phyloP scores from a whole-genome alignment of 2,329 filamentous ascomycete genomes.

The Arthrobotrys pseudoclavata region DNA sequence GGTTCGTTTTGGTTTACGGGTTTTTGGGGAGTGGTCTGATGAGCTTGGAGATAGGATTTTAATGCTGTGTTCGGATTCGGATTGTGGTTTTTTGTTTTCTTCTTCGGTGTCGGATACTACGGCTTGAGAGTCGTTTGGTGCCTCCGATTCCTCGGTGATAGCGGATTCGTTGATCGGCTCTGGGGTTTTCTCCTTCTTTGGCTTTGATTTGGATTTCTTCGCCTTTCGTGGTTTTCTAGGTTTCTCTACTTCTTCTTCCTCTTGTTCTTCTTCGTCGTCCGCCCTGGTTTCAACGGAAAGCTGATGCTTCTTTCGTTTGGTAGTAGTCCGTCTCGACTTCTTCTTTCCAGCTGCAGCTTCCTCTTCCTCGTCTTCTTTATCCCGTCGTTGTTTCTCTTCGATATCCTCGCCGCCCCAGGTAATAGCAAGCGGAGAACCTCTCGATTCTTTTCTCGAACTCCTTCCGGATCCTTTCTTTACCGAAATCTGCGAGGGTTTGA shows the following conservation, averaged over 20 bases:
- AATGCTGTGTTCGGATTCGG: slow-evolving; percentile 49
- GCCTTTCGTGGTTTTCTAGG: slow-evolving; percentile 35
- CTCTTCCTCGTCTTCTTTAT: slow-evolving; percentile 37
- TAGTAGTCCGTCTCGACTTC: slow-evolving; percentile 27
- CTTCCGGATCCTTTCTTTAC: slow-evolving; percentile 57
- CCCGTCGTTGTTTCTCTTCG: slow-evolving; percentile 46
- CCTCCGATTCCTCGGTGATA: slow-evolving; percentile 54
- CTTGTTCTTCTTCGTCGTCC: slow-evolving; percentile 46
- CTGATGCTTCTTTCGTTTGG: slow-evolving; percentile 53
- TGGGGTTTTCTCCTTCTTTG: slow-evolving; percentile 39
- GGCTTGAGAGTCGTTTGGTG: slow-evolving; percentile 50
- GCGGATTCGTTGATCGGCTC: slow-evolving; percentile 52
- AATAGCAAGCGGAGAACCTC: slow-evolving; percentile 57
- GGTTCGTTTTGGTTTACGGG: slow-evolving; percentile 17
- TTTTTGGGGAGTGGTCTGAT: slow-evolving; percentile 24
- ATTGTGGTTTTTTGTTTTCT: slow-evolving; percentile 42
- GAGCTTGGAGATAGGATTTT: slow-evolving; percentile 54
- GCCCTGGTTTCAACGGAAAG: slow-evolving; percentile 55
- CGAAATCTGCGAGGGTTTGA: slow-evolving; percentile 56
- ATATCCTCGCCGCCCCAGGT: slow-evolving; percentile 58
- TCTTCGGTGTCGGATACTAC: slow-evolving; percentile 53
- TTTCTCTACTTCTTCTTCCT: slow-evolving; percentile 36
- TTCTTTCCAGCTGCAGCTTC: slow-evolving; percentile 29
- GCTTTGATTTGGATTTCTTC: slow-evolving; percentile 44
- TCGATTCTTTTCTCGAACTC: slow-evolving; percentile 50